Conservation (phyloP, 169 alveolate genomes). For the Cryptosporidium canis region DNA sequence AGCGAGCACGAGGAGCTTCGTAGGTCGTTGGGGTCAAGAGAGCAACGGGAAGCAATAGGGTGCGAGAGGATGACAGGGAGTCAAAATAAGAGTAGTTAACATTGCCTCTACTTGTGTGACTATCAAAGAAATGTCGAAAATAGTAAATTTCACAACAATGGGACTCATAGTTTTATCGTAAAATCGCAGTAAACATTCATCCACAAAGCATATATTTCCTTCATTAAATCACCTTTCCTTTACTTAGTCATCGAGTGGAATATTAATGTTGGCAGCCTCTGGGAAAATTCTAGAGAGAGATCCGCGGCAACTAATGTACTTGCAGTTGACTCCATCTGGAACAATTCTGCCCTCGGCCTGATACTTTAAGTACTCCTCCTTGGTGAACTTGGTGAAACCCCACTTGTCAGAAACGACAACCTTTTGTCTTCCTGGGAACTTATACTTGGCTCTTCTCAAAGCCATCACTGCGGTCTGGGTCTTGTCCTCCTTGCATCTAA, state of each 20-base stretch:
- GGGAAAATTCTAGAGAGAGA: conserved; percentile 72
- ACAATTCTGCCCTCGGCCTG: conserved; percentile 93
- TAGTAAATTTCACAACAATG: not conserved
- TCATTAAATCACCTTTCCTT: conserved; percentile 2
- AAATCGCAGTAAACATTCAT: not conserved
- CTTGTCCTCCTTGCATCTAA: conserved; percentile 88
- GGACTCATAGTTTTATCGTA: not conserved
- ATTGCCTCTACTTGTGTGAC: not conserved
- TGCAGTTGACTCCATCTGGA: conserved; percentile 89
- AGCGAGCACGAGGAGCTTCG: too few relatives aligned
- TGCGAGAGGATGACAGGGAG: not conserved
- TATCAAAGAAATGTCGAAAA: not conserved
- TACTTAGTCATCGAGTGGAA: conserved; percentile 44
- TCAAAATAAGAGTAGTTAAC: not conserved
- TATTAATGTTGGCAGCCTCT: conserved; percentile 46
- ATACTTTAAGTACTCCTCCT: conserved; percentile 92
- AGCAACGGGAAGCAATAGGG: not conserved
- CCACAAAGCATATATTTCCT: not conserved
- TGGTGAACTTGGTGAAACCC: conserved; percentile 97
- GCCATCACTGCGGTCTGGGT: conserved; percentile 91
- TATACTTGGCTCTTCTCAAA: conserved; percentile 96
- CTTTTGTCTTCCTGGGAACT: conserved; percentile 99
- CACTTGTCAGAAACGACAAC: conserved; percentile 96
- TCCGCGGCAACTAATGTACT: conserved; percentile 81
- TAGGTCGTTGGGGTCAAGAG: not conserved